phyloP scores from a whole-genome alignment of 371 early-diverging fungal species.

The Mucor ambiguus region DNA sequence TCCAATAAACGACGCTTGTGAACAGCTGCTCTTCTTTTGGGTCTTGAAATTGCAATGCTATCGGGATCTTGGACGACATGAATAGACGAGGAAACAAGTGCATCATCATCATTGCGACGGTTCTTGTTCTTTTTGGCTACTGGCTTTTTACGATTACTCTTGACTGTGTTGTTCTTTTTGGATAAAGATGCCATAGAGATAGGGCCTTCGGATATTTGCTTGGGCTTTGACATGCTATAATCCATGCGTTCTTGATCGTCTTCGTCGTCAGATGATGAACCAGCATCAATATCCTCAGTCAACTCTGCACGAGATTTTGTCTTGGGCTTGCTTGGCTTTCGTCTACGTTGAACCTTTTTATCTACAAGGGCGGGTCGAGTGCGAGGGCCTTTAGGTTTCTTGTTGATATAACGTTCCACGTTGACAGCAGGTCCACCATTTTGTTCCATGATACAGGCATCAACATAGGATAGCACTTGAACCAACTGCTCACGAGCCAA shows the following conservation, averaged over 20 bases:
- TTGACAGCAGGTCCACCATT: constrained; percentile 49
- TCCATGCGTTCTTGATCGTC: background rate
- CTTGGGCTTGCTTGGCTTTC: constrained; percentile 19
- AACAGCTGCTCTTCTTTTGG: constrained; percentile 48
- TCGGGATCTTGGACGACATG: constrained; percentile 30
- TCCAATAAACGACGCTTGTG: constrained; percentile 51
- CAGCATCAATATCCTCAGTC: constrained; percentile 29
- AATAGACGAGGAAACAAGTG: constrained; percentile 19
- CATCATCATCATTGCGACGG: constrained; percentile 27
- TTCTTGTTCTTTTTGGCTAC: constrained; percentile 6
- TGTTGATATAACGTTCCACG: constrained; percentile 37
- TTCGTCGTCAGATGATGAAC: constrained; percentile 21
- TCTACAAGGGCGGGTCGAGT: constrained; percentile 19
- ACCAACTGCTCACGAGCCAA: constrained; percentile 49
- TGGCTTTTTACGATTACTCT: constrained; percentile 9
- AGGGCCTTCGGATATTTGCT: constrained; percentile 26
- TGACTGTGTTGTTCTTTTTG: constrained; percentile 16
- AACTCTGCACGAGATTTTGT: constrained; percentile 24
- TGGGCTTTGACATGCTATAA: constrained; percentile 5
- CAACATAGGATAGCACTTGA: constrained; percentile 47
- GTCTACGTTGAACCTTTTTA: constrained; percentile 9
- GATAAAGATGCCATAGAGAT: constrained; percentile 48
- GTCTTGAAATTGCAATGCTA: constrained; percentile 40
- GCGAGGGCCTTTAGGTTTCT: constrained; percentile 21
- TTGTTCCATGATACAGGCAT: constrained; percentile 52